A percentile compares a stretch with the other conserved stretches of the same genome.
These are phyloP conservation scores for Cyclotella sp. DNA, from an alignment of 108 stramenopile species.

Conservation along the genomic window DNA sequence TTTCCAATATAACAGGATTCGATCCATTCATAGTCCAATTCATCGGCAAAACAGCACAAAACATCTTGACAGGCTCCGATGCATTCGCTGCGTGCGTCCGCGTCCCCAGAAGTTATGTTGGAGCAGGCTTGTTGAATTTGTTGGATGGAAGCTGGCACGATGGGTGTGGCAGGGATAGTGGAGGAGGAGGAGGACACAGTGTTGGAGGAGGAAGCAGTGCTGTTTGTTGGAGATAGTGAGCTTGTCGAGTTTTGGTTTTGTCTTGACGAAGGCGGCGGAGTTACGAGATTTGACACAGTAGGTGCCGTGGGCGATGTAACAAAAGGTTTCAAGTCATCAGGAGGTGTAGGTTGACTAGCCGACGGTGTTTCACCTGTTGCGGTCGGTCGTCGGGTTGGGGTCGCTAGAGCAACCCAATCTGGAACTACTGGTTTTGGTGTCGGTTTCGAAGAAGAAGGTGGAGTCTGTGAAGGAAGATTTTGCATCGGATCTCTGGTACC, in stretches of 20 bases:
- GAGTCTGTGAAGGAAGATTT: not conserved
- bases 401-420: not conserved
- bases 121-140: slow-evolving; percentile 13
- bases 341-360: not conserved
- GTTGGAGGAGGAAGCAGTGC: too few species aligned
- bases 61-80: slow-evolving; percentile 16
- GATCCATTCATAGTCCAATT: slow-evolving; percentile 26
- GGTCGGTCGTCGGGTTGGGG: too few species aligned
- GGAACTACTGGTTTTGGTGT: not conserved
- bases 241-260: not conserved
- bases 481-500: not conserved
- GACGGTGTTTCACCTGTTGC: too few species aligned
- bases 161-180: not conserved
- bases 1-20: slow-evolving; percentile 17
- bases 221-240: too few species aligned
- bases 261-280: not conserved
- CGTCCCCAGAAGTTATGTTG: not conserved
- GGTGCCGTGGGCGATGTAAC: not conserved
- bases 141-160: not conserved
- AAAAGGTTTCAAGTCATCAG: not conserved
- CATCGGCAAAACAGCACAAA: slow-evolving; percentile 23
- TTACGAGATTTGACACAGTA: too few species aligned
- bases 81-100: slow-evolving; percentile 15
- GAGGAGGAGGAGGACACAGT: not conserved
- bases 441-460: not conserved